A percentile compares a stretch with the other conserved stretches of the same genome.
These are phyloP conservation scores for Arctium minus DNA, from an alignment of 129 eudicot species.

Conservation along the genomic window DNA sequence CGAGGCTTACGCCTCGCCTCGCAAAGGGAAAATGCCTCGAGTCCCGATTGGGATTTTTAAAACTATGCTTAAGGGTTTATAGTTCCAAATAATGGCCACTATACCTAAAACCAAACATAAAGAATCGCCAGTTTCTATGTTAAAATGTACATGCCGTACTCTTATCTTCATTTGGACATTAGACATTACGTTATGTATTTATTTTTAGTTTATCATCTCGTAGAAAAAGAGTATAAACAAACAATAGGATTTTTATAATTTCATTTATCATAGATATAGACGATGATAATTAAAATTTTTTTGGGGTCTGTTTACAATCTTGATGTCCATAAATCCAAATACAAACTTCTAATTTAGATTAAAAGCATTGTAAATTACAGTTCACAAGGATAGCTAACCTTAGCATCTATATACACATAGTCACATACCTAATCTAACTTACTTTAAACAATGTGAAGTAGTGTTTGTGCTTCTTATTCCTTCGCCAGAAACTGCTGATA, in stretches of 20 bases:
- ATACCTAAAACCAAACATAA: neutral
- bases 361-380: neutral
- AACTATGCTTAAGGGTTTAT: neutral
- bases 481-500: neutral
- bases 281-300: neutral
- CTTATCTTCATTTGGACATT: neutral
- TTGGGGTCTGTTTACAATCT: neutral
- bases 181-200: neutral
- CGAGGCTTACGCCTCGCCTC: too few species aligned
- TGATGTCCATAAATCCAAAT: neutral
- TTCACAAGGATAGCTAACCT: neutral
- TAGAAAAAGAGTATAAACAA: neutral
- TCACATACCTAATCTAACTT: neutral
- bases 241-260: neutral
- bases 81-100: neutral
- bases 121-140: neutral
- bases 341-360: neutral
- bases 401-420: neutral
- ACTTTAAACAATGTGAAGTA: slow-evolving; percentile 2
- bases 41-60: too few species aligned
- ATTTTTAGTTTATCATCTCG: neutral
- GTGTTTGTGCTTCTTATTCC: neutral
- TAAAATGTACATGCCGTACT: neutral
- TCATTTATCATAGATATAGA: neutral
- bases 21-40: too few species aligned